Base-by-base conservation (phyloP, 2,329 filamentous ascomycete genomes). In the Eutypa lata region DNA sequence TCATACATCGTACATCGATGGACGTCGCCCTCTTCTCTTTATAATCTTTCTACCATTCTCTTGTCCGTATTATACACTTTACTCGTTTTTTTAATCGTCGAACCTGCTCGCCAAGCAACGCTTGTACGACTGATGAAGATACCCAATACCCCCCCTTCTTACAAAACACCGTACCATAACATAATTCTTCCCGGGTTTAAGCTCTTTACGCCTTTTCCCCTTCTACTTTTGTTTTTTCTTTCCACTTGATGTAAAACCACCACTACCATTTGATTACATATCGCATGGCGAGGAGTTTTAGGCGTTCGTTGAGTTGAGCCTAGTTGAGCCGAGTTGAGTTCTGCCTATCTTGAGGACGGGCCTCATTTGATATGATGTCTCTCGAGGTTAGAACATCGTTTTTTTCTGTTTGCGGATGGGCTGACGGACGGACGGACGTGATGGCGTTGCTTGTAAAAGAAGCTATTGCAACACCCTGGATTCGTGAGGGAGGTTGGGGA, bases 41-140 rank as follows among this genome's bases (percentile, higher is more conserved):
- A 55, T 35, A 38, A 21, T 37, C 46, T 33, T 33, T 53, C 50
- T 53, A 54, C 52, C 57, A 57, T 53, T 48, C 48, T 38, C 18
- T 44, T 35, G 38, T 11, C 18, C 21, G 28, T 52, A 45, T 59
- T 48, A 55, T 48, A 50, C 45, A 55, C 53, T 54, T 56, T 57
- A 52, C 37, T 37, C 35, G 46, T 45, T 54, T 53, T 56, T 55
- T 57, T 56, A 59, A 31, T 49, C 53, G 51, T 56, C 50, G 53
- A 52, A 48, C 49, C 53, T 50, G 49, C 53, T 56, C 45, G 43
- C 47, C 37, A 50, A 49, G 48, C 26, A n/a, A 45, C 58, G 19
- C 40, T 47, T 61, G 59, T 61, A 64, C 61, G 61, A 64, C 56
- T 64, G 56, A 64, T 58, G 61, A 64, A 61, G 61, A 62, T 64